Percentiles rank a stretch among this genome's conserved stretches.
Evolutionary conservation across 1,284 basidiomycete genomes (phyloP).

Genomic region (Rhodofomes roseus): DNA sequence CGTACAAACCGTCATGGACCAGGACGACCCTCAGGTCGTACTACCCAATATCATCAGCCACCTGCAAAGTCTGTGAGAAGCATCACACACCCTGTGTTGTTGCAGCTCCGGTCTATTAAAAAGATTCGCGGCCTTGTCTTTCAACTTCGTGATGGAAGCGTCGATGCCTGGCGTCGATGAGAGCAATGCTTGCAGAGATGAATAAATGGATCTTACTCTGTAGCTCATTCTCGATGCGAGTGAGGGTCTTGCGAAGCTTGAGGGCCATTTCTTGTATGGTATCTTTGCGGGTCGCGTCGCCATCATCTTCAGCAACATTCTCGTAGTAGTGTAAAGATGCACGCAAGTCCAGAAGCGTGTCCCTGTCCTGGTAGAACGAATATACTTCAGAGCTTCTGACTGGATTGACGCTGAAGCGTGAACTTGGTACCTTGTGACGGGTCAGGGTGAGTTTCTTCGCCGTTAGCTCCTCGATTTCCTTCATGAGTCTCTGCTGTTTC

Average conservation of each 20-base stretch:
- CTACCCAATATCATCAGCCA: slow-evolving; percentile 30
- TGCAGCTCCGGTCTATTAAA: slow-evolving; percentile 63
- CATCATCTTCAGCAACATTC: slow-evolving; percentile 49
- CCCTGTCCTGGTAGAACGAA: slow-evolving; percentile 43
- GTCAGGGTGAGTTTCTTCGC: slow-evolving; percentile 45
- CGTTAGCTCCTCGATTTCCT: slow-evolving; percentile 44
- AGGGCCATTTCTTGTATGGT: slow-evolving; percentile 39
- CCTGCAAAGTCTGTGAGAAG: background rate
- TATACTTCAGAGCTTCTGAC: background rate
- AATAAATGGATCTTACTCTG: slow-evolving; percentile 37
- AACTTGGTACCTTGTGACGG: slow-evolving; percentile 47
- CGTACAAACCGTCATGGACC: slow-evolving; percentile 70
- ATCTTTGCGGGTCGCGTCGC: slow-evolving; percentile 42
- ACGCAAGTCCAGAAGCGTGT: slow-evolving; percentile 55
- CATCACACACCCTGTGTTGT: slow-evolving; percentile 45
- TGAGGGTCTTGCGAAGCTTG: slow-evolving; percentile 50
- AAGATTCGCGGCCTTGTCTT: slow-evolving; percentile 38
- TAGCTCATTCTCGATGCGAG: slow-evolving; percentile 48
- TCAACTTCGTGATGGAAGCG: slow-evolving; percentile 40
- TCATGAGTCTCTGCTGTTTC: slow-evolving; percentile 41
- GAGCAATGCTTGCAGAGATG: background rate
- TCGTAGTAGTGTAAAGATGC: slow-evolving; percentile 68
- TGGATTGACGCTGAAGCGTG: background rate
- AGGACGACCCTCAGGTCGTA: slow-evolving; percentile 76
- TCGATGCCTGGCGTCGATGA: slow-evolving; percentile 47